Conservation (phyloP, 345 rosid genomes). For the Lagerstroemia speciosa region DNA sequence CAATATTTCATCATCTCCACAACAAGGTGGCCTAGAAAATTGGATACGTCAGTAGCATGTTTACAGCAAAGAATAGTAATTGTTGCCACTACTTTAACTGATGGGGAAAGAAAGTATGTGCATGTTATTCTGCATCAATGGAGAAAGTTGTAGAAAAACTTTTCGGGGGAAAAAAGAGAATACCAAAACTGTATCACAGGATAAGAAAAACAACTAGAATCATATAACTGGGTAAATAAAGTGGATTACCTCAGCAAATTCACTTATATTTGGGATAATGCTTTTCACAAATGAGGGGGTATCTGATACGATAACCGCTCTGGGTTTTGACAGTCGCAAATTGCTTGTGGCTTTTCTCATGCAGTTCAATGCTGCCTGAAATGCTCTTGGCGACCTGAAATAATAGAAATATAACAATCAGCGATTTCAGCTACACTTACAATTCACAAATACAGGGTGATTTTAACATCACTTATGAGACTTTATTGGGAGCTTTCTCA, state of each 20-base stretch:
- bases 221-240: background rate
- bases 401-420: background rate
- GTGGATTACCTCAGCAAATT: constrained; percentile 69
- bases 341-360: constrained; percentile 40
- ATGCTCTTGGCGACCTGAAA: constrained; percentile 75
- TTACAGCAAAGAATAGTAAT: background rate
- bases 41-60: background rate
- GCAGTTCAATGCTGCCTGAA: constrained; percentile 62
- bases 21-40: background rate
- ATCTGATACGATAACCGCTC: constrained; percentile 77
- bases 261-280: constrained; percentile 40
- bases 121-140: background rate
- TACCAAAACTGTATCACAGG: background rate
- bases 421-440: background rate
- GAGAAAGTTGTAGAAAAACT: background rate
- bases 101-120: background rate
- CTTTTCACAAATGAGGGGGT: constrained; percentile 61
- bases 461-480: background rate
- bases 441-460: background rate
- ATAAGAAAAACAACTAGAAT: no score
- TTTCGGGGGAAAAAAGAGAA: background rate
- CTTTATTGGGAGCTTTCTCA: background rate
- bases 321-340: constrained; percentile 38
- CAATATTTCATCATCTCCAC: background rate
- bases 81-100: background rate